Percentiles rank a stretch among this genome's conserved stretches.
Conservation (phyloP, 202 grass and related monocot species). For the Dendrocalamus latiflorus region DNA sequence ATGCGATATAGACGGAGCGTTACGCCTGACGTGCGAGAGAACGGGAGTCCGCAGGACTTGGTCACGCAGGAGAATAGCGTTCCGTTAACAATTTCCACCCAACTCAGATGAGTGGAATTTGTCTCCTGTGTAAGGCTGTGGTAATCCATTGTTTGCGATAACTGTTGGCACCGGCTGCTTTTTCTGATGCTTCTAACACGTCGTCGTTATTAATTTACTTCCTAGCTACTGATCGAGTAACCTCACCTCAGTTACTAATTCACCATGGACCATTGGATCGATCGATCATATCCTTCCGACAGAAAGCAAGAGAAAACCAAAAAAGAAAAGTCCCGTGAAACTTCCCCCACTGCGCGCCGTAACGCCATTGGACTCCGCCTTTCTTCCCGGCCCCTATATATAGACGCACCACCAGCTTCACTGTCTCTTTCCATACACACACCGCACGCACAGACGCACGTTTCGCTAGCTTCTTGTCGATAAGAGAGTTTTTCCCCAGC, state of each 20-base stretch:
- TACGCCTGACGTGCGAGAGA: too few species aligned
- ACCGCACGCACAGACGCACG: neutral
- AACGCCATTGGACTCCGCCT: neutral
- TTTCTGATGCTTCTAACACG: too few species aligned
- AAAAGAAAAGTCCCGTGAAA: neutral
- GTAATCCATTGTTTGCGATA: too few species aligned
- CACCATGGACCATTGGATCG: neutral
- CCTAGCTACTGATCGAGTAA: too few species aligned
- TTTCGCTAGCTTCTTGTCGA: neutral
- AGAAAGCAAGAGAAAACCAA: slow-evolving; percentile 10
- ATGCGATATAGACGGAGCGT: too few species aligned
- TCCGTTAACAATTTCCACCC: too few species aligned
- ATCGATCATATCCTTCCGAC: neutral
- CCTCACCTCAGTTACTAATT: too few species aligned
- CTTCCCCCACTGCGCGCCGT: slow-evolving; percentile 5
- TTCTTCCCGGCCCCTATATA: slow-evolving; percentile 2
- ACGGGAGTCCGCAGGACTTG: too few species aligned
- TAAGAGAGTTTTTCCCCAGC: too few species aligned
- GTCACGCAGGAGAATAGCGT: too few species aligned
- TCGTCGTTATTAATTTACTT: too few species aligned
- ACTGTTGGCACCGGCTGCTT: too few species aligned
- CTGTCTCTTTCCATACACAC: neutral
- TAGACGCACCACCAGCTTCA: neutral
- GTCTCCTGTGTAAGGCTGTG: neutral
- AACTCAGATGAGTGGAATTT: neutral